Conservation (phyloP, 768 basidiomycete species). For the Terana coerulea region DNA sequence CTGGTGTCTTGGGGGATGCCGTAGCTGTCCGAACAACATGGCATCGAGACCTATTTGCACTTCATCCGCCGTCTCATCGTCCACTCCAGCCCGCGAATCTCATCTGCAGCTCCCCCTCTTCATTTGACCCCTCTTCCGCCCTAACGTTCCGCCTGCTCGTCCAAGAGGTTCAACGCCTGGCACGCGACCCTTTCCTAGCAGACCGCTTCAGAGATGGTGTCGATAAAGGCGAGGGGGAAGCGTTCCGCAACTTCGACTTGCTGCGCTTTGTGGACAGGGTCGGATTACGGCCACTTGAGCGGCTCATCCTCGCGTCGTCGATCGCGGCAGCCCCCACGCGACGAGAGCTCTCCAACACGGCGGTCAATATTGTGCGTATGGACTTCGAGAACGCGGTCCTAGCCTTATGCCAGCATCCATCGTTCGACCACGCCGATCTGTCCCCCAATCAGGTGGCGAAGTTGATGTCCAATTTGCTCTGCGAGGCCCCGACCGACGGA, state of each 20-base stretch:
- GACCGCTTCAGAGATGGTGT: slow-evolving; percentile 89
- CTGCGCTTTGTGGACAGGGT: slow-evolving; percentile 79
- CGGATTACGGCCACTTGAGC: slow-evolving; percentile 75
- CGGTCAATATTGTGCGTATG: slow-evolving; percentile 61
- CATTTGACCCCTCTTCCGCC: slow-evolving; percentile 71
- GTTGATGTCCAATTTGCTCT: slow-evolving; percentile 77
- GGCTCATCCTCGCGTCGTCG: slow-evolving; percentile 71
- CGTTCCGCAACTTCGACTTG: slow-evolving; percentile 81
- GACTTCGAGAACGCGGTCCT: slow-evolving; percentile 80
- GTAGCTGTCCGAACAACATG: slow-evolving; percentile 95
- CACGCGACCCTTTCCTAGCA: slow-evolving; percentile 85
- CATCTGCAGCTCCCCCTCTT: slow-evolving; percentile 55
- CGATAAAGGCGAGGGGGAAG: slow-evolving; percentile 82
- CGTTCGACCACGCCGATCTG: slow-evolving; percentile 80
- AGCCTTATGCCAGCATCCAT: slow-evolving; percentile 73
- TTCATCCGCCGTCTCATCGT: slow-evolving; percentile 95
- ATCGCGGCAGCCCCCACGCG: slow-evolving; percentile 63
- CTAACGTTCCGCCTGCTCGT: slow-evolving; percentile 82
- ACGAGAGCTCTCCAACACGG: slow-evolving; percentile 56
- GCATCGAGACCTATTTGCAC: slow-evolving; percentile 94
- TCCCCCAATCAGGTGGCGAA: slow-evolving; percentile 71
- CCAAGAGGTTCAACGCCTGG: slow-evolving; percentile 85
- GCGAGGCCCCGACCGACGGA: slow-evolving; percentile 61
- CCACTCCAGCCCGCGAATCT: slow-evolving; percentile 73
- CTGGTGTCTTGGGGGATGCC: slow-evolving; percentile 6